phyloP scores from a whole-genome alignment of 1,139 yeast genomes.

The Protomyces pachydermus region DNA sequence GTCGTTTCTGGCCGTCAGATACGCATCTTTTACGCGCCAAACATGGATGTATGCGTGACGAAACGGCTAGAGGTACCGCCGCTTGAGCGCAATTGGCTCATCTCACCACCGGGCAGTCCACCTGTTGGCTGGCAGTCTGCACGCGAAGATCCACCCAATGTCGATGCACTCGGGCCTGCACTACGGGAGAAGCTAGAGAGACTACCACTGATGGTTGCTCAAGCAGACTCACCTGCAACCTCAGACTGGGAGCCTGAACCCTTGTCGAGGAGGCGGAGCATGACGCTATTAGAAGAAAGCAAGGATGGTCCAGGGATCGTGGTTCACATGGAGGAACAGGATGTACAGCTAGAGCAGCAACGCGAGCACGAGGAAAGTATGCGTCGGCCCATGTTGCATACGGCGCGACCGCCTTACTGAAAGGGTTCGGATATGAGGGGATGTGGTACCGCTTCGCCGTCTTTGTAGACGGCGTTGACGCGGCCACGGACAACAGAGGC shows the following conservation, averaged over 20 bases:
- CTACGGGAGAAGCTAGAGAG: conserved; percentile 41
- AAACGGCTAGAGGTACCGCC: conserved; percentile 40
- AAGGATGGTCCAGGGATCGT: neutral
- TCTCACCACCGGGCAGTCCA: conserved; percentile 47
- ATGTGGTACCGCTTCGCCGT: neutral
- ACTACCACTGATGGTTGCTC: neutral
- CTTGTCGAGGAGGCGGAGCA: neutral
- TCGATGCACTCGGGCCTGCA: conserved; percentile 8
- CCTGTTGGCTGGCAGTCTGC: conserved; percentile 44
- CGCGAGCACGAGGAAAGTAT: neutral
- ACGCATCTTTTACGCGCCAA: conserved; percentile 28
- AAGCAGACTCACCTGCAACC: neutral
- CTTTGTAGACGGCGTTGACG: neutral
- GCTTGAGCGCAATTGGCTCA: conserved; percentile 42
- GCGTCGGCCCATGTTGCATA: neutral
- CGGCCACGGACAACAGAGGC: neutral
- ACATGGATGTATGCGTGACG: conserved; percentile 5
- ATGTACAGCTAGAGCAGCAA: neutral
- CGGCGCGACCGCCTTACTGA: neutral
- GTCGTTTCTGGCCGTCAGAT: neutral
- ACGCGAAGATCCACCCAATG: conserved; percentile 42
- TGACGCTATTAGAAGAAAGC: neutral
- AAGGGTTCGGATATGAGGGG: neutral
- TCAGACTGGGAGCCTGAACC: neutral
- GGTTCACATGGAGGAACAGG: neutral